Evolutionary conservation across 768 basidiomycete genomes (phyloP).

Genomic region (Symmetrospora coprosmae): DNA sequence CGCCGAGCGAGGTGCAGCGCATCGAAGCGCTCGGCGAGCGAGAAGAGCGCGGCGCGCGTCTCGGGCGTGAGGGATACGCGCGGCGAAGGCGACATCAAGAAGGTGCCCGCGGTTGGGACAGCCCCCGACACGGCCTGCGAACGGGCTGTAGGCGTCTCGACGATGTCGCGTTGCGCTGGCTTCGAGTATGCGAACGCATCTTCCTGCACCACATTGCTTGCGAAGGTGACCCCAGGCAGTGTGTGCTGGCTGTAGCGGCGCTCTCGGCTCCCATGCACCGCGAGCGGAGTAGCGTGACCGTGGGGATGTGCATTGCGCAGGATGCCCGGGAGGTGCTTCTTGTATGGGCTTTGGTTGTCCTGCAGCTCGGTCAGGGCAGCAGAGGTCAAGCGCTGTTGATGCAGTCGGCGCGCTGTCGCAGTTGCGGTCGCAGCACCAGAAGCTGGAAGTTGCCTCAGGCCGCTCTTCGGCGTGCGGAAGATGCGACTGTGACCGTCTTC

Average conservation of each 20-base stretch:
- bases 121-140: neutral
- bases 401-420: too few relatives aligned
- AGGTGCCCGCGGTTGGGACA: neutral
- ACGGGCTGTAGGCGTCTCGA: neutral
- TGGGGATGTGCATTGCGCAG: neutral
- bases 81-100: neutral
- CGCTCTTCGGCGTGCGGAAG: too few relatives aligned
- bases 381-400: neutral
- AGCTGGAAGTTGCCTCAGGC: too few relatives aligned
- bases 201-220: neutral
- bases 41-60: neutral
- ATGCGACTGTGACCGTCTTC: too few relatives aligned
- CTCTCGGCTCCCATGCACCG: too few relatives aligned
- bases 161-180: too few relatives aligned
- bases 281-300: neutral
- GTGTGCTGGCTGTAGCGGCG: too few relatives aligned
- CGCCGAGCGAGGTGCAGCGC: neutral
- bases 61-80: neutral
- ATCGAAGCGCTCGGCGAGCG: neutral
- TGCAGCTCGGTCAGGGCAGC: neutral
- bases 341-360: neutral
- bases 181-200: too few relatives aligned
- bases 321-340: too few relatives aligned
- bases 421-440: too few relatives aligned
- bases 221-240: neutral